A percentile compares a stretch with the other conserved stretches of the same genome.
Evolutionary conservation across 164 flowering plant genomes (phyloP).

Genomic region (Piper betle): DNA sequence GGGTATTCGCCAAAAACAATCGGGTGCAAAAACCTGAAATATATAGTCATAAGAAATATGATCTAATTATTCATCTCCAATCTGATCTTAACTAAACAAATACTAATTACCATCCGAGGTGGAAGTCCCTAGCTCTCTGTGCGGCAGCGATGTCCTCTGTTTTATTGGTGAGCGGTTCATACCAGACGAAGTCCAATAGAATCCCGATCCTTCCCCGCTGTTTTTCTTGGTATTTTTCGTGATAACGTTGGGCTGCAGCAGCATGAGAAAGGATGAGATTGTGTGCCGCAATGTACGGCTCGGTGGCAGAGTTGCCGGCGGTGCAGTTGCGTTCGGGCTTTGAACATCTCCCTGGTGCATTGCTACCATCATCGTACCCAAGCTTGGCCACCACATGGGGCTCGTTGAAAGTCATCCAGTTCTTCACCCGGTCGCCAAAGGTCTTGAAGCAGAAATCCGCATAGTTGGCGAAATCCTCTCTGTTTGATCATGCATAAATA

Average conservation of each 20-base stretch:
- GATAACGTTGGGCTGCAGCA: constrained; percentile 54
- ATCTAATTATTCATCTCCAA: background rate
- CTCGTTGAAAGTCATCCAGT: constrained; percentile 73
- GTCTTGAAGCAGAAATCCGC: constrained; percentile 70
- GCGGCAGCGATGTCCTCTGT: constrained; percentile 52
- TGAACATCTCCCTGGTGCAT: constrained; percentile 69
- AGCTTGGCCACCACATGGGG: constrained; percentile 71
- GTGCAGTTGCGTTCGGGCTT: constrained; percentile 48
- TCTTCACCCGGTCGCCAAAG: constrained; percentile 69
- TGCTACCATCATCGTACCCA: constrained; percentile 54
- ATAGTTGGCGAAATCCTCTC: constrained; percentile 53
- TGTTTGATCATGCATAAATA: constrained; percentile 7
- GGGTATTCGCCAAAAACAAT: constrained; percentile 61
- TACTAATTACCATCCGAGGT: constrained; percentile 51
- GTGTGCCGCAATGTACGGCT: constrained; percentile 66
- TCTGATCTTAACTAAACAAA: too few relatives aligned
- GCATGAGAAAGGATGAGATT: constrained; percentile 56
- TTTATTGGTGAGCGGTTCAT: constrained; percentile 50
- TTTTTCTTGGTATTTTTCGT: constrained; percentile 39
- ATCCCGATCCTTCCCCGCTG: constrained; percentile 70
- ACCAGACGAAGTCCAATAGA: constrained; percentile 67
- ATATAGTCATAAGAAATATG: background rate
- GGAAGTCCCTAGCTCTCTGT: constrained; percentile 68
- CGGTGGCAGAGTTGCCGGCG: constrained; percentile 55
- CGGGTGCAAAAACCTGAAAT: constrained; percentile 56